phyloP scores from a whole-genome alignment of 768 basidiomycete species.

The Leccinum barrowsii region DNA sequence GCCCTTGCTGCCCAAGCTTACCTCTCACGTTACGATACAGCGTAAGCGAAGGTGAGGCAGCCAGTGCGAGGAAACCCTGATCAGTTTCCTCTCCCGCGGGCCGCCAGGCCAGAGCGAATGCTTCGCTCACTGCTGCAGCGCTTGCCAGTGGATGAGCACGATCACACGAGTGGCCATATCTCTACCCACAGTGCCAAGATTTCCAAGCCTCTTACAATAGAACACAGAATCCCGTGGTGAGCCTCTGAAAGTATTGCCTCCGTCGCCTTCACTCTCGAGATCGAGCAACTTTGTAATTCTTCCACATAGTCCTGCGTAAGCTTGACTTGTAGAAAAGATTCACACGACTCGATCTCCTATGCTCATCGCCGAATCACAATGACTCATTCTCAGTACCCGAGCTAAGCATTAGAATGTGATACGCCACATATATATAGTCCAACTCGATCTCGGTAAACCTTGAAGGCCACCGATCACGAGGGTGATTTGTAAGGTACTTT shows the following conservation, averaged over 20 bases:
- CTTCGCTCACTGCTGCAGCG: slow-evolving; percentile 41
- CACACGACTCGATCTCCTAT: too few relatives aligned
- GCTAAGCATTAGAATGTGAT: not conserved
- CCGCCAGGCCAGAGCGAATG: slow-evolving; percentile 3
- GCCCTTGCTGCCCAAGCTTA: not conserved
- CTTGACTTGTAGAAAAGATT: not conserved
- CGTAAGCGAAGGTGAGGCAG: not conserved
- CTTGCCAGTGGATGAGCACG: slow-evolving; percentile 52
- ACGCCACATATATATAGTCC: not conserved
- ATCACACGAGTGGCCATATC: slow-evolving; percentile 76
- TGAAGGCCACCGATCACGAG: not conserved
- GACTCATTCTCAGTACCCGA: not conserved
- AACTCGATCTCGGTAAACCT: not conserved
- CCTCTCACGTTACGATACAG: slow-evolving; percentile 11
- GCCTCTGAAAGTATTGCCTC: not conserved
- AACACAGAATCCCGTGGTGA: not conserved
- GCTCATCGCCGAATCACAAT: not conserved
- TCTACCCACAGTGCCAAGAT: slow-evolving; percentile 69
- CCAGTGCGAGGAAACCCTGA: not conserved
- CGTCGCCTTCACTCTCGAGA: not conserved
- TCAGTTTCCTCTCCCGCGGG: not conserved
- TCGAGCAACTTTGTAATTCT: not conserved
- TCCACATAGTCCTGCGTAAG: not conserved
- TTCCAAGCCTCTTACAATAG: slow-evolving; percentile 34
- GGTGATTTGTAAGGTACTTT: not conserved